Base-by-base conservation (phyloP, 2,329 filamentous ascomycete genomes). In the Cercospora zeina region DNA sequence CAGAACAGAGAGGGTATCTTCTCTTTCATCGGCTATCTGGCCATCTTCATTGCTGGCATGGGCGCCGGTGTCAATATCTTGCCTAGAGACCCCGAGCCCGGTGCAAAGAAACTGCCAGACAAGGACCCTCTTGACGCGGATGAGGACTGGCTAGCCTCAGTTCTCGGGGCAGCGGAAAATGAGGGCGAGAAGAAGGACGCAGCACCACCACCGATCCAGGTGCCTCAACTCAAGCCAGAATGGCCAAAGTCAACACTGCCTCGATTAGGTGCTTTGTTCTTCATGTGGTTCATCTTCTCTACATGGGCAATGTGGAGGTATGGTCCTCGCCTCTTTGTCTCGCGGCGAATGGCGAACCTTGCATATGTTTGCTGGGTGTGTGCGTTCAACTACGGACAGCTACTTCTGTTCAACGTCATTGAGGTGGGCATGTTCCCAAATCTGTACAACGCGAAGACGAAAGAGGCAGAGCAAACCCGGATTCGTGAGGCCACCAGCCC, bases 1-100 rank as follows among this genome's bases (percentile, higher is more conserved):
- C 90, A 92, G 81, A 99, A 99, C 73, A 85, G 93, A 27, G 95
- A 99, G 76, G 95, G 95, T 0, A 83, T 99, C n/a, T 96, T 93
- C 76, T 96, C 92, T 58, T 96, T 97, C 75, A 78, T 90, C 54
- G 95, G 95, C 4, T 99, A 99, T 73, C 83, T 99, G 50, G 89
- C 93, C 51, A 97, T 99, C 62, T 99, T 97, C 76, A 85, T 99
- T 39, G 87, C 90, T 0, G 95, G 95, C 3, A 91, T 96, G 73
- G 89, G 90, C 42, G 85, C 88, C 16, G 95, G 95, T 54, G 87
- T 93, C 77, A 85, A 88, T 64, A 84, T 95, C 62, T 84, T 97
- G 37, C 90, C 91, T 2, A 79, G 83, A 37, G 73, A 75, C 42
- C 67, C 70, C 9, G 68, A 71, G 33, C 67, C 67, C 4, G 66